Conservation (phyloP, 306 rosid species). For the Dalbergia cultrata region DNA sequence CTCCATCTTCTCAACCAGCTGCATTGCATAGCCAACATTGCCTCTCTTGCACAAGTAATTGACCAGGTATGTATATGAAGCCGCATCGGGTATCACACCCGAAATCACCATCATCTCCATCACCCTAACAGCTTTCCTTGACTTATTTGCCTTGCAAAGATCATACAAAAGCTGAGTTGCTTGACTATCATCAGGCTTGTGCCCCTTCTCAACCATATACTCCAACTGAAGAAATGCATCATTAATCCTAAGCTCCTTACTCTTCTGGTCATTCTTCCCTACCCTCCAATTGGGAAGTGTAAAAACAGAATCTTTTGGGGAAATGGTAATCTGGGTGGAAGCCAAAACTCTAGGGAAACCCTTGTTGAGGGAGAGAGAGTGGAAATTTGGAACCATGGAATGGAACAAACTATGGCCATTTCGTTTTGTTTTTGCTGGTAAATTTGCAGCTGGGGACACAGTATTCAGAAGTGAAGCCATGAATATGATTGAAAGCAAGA, state of each 20-base stretch:
- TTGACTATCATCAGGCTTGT: slow-evolving; percentile 75
- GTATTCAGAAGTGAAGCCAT: slow-evolving; percentile 72
- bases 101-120: slow-evolving; percentile 86
- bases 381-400: slow-evolving; percentile 58
- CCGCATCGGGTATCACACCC: slow-evolving; percentile 78
- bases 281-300: slow-evolving; percentile 76
- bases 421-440: slow-evolving; percentile 54
- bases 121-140: slow-evolving; percentile 70
- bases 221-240: slow-evolving; percentile 80
- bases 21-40: slow-evolving; percentile 90
- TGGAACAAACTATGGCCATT: slow-evolving; percentile 58
- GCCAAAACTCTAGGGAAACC: slow-evolving; percentile 80
- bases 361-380: slow-evolving; percentile 57
- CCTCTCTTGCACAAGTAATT: slow-evolving; percentile 81
- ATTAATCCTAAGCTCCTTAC: slow-evolving; percentile 62
- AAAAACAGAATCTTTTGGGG: slow-evolving; percentile 70
- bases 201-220: slow-evolving; percentile 72
- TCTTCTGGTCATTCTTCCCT: slow-evolving; percentile 62
- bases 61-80: slow-evolving; percentile 74
- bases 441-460: slow-evolving; percentile 56
- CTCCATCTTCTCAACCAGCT: slow-evolving; percentile 88
- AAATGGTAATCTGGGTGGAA: slow-evolving; percentile 64
- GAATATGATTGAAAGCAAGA: slow-evolving; percentile 15
- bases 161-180: slow-evolving; percentile 89
- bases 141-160: slow-evolving; percentile 75